These are phyloP conservation scores for Ceratobasidium sp. DNA, from an alignment of 1,284 basidiomycete species.

Conservation along the genomic window DNA sequence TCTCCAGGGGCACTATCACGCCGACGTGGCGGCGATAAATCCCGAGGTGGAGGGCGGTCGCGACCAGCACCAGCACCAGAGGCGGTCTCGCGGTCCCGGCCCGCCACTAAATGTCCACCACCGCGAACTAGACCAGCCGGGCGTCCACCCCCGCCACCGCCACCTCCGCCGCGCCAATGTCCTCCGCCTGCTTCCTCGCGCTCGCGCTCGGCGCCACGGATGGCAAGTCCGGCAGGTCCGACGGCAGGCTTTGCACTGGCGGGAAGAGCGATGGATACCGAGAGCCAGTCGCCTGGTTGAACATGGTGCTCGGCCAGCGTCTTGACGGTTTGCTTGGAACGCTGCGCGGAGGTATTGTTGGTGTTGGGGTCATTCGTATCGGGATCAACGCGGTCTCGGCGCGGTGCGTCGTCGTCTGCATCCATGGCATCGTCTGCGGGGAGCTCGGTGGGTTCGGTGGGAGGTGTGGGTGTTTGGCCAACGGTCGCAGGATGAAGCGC, in stretches of 20 bases:
- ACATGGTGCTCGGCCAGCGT: constrained; percentile 81
- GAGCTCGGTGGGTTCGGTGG: constrained; percentile 56
- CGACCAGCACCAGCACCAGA: constrained; percentile 1
- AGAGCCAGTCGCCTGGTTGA: constrained; percentile 80
- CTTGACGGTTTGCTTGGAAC: constrained; percentile 53
- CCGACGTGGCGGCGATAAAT: constrained; percentile 29
- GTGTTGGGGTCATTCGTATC: constrained; percentile 66
- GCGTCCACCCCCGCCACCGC: constrained; percentile 41
- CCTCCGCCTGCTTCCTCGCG: constrained; percentile 34
- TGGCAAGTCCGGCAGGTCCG: constrained; percentile 18
- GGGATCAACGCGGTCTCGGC: constrained; percentile 55
- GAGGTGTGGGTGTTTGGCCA: constrained; percentile 31
- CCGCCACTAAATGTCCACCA: constrained; percentile 33
- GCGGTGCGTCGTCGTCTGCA: constrained; percentile 49
- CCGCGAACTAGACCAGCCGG: constrained; percentile 39
- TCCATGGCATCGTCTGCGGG: constrained; percentile 62
- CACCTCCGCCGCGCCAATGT: constrained; percentile 47
- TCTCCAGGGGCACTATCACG: constrained; percentile 27
- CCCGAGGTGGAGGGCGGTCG: constrained; percentile 8
- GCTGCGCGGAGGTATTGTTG: background rate
- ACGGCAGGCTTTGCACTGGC: constrained; percentile 40
- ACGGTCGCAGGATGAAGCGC: constrained; percentile 60
- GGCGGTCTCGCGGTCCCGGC: constrained; percentile 19
- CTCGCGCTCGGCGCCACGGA: constrained; percentile 36
- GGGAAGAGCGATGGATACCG: constrained; percentile 75